These are phyloP conservation scores for Leishmania lainsoni DNA, from an alignment of 208 protist genomes.

Conservation along the genomic window DNA sequence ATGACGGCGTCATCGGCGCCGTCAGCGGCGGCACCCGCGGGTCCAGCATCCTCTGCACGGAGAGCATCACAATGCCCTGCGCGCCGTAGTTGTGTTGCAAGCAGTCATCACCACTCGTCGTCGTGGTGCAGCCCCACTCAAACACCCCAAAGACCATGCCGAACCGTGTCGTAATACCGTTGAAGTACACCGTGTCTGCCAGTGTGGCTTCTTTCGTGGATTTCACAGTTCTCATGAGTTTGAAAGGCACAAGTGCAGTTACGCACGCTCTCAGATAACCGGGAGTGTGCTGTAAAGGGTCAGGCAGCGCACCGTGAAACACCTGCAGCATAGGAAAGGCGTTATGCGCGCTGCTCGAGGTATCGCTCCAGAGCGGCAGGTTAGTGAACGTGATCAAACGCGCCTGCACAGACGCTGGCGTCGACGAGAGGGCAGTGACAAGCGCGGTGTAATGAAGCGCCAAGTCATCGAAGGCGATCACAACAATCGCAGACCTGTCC, in stretches of 20 bases:
- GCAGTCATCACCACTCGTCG: conserved; percentile 1
- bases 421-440: conserved; percentile 13
- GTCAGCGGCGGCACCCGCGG: conserved; percentile 14
- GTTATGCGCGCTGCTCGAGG: too few species aligned
- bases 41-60: conserved; percentile 34
- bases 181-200: neutral
- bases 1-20: conserved; percentile 28
- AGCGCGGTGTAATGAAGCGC: conserved; percentile 32
- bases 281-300: too few species aligned
- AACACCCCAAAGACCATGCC: conserved; percentile 11
- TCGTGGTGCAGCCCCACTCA: neutral
- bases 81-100: conserved; percentile 56
- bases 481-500: conserved; percentile 18
- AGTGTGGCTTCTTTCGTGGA: too few species aligned
- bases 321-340: too few species aligned
- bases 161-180: neutral
- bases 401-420: conserved; percentile 16
- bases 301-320: neutral
- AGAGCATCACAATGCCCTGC: conserved; percentile 32
- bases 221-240: neutral
- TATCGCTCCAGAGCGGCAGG: conserved; percentile 52
- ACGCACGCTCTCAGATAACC: too few species aligned
- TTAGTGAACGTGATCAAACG: conserved; percentile 42
- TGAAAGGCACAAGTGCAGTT: too few species aligned
- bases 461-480: conserved; percentile 46